A percentile compares a stretch with the other conserved stretches of the same genome.
Conservation (phyloP, 2,329 filamentous ascomycete species). For the Fusarium verrucosum region DNA sequence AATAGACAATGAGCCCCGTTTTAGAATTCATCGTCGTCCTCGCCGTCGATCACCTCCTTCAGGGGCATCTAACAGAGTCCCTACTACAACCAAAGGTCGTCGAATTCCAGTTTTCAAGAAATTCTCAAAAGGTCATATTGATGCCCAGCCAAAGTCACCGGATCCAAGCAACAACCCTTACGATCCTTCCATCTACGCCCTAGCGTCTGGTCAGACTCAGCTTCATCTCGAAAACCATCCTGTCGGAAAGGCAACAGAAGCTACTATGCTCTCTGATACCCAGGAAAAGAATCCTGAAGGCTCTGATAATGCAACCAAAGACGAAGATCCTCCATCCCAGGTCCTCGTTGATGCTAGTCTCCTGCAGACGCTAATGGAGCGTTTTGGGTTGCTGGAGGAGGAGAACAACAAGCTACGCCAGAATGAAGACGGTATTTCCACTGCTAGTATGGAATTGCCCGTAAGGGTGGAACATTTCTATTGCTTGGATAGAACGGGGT, state of each 20-base stretch:
- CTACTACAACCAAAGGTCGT: not conserved
- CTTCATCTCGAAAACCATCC: not conserved
- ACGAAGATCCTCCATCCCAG: not conserved
- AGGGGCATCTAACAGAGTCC: no score
- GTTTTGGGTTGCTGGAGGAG: not conserved
- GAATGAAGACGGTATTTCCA: not conserved
- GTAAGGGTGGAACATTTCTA: not conserved
- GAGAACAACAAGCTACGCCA: not conserved
- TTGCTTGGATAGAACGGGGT: not conserved
- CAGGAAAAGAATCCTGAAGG: not conserved
- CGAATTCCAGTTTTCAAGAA: not conserved
- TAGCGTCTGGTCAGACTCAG: not conserved
- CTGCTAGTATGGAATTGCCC: not conserved
- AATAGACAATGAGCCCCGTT: not conserved
- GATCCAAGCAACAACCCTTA: not conserved
- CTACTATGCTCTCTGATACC: not conserved
- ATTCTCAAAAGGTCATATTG: not conserved
- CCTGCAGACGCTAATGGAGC: not conserved
- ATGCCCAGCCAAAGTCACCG: not conserved
- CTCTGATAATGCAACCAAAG: fast-evolving
- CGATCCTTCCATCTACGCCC: no score
- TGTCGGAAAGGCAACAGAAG: fast-evolving
- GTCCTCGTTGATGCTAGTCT: not conserved
- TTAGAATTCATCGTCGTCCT: no score
- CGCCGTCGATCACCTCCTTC: not conserved